Base-by-base conservation (phyloP, 257 asterid species). In the Scutellaria minor region DNA sequence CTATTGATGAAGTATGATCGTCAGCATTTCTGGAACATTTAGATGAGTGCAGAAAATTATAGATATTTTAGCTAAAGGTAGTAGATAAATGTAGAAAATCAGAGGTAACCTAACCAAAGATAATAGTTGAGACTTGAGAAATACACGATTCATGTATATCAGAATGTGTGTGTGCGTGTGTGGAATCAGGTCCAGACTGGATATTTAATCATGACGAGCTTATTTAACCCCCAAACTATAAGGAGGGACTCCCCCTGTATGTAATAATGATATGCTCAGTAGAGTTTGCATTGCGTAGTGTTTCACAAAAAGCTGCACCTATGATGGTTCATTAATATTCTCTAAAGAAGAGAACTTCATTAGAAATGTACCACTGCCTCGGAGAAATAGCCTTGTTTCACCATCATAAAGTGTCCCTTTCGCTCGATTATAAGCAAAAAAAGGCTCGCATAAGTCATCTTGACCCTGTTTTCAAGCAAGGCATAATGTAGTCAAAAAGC, bases 331-430 rank as follows among this genome's bases (percentile, higher is more conserved):
- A 47, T 24, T 5, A 35, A 52, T 56, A 73, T 50, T 70, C 18
- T 24, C 39, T 13, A 50, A 42, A 70, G 60, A 6, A 57, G 37
- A 60, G 48, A 51, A 53, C 20, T 54, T 67, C 13, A 80, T 56
- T 35, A 51, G 66, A 63, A 68, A 75, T 62, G 37, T 85, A 94
- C 99, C 97, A 80, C 77, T 86, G 76, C 79, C 82, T 47, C 98
- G 95, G 40, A 91, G 90, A 79, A 94, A 94, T 47, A 94, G 84
- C 76, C 99, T 86, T 11, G 99, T 94, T 87, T 94, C 92, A 48
- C 99, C 99, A 77, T 94, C 99, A 82, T 94, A 94, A 68, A 94
- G 97, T 48, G 98, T 91, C 72, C 99, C 99, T 81, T 91, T 94
- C 0, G 98, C 99, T 83, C 98, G 92, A 74, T 94, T 94, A 75